Percentiles rank a stretch among this genome's conserved stretches.
Conservation (phyloP, 768 basidiomycete genomes). For the Lentinula sp. region DNA sequence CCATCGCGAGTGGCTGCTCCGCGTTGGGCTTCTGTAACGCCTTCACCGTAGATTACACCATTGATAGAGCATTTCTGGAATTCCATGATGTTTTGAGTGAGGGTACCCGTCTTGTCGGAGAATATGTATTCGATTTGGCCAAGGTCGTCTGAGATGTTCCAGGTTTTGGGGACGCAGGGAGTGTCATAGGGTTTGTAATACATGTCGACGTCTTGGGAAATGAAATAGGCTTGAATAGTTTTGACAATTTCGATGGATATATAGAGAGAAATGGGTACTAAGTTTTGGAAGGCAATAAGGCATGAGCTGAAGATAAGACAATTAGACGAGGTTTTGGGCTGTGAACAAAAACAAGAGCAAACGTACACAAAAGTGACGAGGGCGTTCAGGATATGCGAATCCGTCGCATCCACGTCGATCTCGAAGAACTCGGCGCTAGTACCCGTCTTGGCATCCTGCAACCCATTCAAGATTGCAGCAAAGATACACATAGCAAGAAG, state of each 20-base stretch:
- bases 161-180: constrained; percentile 90
- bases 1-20: constrained; percentile 87
- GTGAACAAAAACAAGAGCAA: background rate
- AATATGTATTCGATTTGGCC: constrained; percentile 94
- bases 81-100: constrained; percentile 98
- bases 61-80: constrained; percentile 92
- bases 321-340: background rate
- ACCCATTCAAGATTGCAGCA: constrained; percentile 71
- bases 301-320: constrained; percentile 54
- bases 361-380: constrained; percentile 90
- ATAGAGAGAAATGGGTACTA: constrained; percentile 92
- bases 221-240: constrained; percentile 96
- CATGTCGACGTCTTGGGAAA: constrained; percentile 95
- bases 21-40: constrained; percentile 91
- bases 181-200: constrained; percentile 86
- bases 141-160: constrained; percentile 98
- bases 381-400: constrained; percentile 59
- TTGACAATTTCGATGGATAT: constrained; percentile 98
- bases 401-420: constrained; percentile 53
- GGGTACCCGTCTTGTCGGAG: constrained; percentile 93
- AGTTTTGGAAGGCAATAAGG: constrained; percentile 96
- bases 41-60: constrained; percentile 86
- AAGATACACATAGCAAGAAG: constrained; percentile 72
- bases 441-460: constrained; percentile 49
- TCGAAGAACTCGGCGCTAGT: constrained; percentile 78